These are phyloP conservation scores for Alternaria sp. DNA, from an alignment of 2,329 filamentous ascomycete genomes.

Conservation along the genomic window DNA sequence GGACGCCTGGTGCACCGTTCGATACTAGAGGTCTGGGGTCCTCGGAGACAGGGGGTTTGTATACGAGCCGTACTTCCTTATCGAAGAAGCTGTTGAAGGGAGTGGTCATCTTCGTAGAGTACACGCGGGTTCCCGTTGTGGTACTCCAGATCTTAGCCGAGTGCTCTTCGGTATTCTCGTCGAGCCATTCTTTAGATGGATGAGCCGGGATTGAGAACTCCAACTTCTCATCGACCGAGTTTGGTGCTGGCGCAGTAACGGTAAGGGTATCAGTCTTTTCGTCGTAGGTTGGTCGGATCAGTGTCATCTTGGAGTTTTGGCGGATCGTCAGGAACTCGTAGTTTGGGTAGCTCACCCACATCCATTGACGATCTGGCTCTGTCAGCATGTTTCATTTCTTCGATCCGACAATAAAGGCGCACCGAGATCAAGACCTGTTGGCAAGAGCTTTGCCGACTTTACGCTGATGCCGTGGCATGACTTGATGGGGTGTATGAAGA, in stretches of 20 bases:
- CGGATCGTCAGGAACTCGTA: conserved; percentile 69
- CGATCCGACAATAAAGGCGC: neutral
- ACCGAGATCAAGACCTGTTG: conserved; percentile 63
- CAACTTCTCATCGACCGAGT: conserved; percentile 37
- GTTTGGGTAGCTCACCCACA: conserved; percentile 64
- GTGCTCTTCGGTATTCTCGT: conserved; percentile 57
- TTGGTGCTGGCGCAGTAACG: conserved; percentile 55
- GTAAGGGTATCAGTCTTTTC: conserved; percentile 54
- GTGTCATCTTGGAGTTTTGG: conserved; percentile 65
- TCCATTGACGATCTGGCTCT: conserved; percentile 65
- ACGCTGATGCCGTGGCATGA: conserved; percentile 69
- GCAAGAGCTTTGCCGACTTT: conserved; percentile 57
- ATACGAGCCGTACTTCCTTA: conserved; percentile 63
- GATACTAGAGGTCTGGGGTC: conserved; percentile 61
- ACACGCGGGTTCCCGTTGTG: conserved; percentile 64
- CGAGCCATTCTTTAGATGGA: conserved; percentile 61
- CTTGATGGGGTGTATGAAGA: conserved; percentile 70
- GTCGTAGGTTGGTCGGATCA: conserved; percentile 63
- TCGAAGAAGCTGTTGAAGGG: conserved; percentile 63
- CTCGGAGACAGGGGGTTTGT: conserved; percentile 61
- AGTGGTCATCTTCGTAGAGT: conserved; percentile 58
- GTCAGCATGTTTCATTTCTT: neutral
- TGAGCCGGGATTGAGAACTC: conserved; percentile 62
- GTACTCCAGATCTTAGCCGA: conserved; percentile 65
- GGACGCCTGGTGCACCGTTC: conserved; percentile 60